Conservation (phyloP, 1,284 basidiomycete genomes). For the Mycosarcoma mackinlayi region DNA sequence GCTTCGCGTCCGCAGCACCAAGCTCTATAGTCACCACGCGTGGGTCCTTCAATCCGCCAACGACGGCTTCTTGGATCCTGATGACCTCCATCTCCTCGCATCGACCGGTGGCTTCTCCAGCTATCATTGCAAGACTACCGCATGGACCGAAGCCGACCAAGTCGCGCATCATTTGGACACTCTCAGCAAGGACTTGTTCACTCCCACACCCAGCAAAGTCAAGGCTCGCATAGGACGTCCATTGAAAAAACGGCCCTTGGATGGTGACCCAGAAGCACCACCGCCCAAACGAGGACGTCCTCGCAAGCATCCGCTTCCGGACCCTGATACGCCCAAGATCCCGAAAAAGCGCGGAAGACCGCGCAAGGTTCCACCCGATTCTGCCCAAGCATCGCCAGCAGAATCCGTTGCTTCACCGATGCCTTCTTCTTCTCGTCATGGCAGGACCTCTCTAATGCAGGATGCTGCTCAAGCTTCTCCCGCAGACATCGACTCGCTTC, state of each 20-base stretch:
- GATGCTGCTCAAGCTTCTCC: background rate
- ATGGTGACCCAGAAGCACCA: constrained; percentile 5
- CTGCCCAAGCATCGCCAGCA: constrained; percentile 3
- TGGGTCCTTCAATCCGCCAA: constrained; percentile 48
- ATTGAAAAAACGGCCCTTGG: constrained; percentile 13
- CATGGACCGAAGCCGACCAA: constrained; percentile 18
- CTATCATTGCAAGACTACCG: constrained; percentile 16
- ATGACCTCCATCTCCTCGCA: constrained; percentile 24
- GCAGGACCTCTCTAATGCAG: background rate
- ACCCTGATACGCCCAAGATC: constrained; percentile 3
- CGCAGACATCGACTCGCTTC: background rate
- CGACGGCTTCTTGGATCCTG: constrained; percentile 33
- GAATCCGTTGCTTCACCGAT: background rate
- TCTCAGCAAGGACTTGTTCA: constrained; percentile 20
- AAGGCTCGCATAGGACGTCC: constrained; percentile 13
- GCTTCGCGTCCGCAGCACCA: constrained; percentile 31
- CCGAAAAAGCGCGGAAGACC: constrained; percentile 20
- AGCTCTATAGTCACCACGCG: constrained; percentile 41
- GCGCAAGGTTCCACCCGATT: constrained; percentile 14
- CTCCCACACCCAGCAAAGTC: constrained; percentile 13
- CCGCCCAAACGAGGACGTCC: constrained; percentile 19
- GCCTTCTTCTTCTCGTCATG: background rate
- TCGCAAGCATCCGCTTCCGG: constrained; percentile 7
- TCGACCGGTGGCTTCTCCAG: constrained; percentile 28
- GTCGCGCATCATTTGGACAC: background rate